These are phyloP conservation scores for Flaveria robusta DNA, from an alignment of 129 eudicot species.

Conservation along the genomic window DNA sequence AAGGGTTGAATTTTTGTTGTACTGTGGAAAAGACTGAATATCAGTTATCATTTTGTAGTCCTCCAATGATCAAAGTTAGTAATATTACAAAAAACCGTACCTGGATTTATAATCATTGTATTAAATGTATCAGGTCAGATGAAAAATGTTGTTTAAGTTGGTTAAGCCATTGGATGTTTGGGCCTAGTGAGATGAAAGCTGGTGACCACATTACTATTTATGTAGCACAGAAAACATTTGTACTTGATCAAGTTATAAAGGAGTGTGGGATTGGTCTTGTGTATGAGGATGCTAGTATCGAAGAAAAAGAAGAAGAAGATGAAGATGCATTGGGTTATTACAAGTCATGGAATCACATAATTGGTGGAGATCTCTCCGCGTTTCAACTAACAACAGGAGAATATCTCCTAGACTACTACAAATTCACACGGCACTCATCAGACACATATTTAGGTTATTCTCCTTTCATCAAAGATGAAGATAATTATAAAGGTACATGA, in stretches of 20 bases:
- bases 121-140: accelerated
- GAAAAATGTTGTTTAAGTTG: neutral
- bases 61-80: neutral
- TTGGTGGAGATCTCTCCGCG: conserved; percentile 11
- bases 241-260: neutral
- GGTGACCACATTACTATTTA: neutral
- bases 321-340: conserved; percentile 17
- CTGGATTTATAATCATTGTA: neutral
- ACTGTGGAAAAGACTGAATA: too few species aligned
- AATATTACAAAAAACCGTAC: conserved; percentile 15
- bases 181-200: conserved; percentile 14
- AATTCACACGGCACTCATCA: neutral
- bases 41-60: accelerated
- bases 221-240: neutral
- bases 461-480: too few species aligned
- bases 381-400: neutral
- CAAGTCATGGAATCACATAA: conserved; percentile 29
- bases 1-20: conserved; percentile 13
- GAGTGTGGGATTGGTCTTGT: conserved; percentile 6
- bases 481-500: too few species aligned
- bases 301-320: neutral
- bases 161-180: conserved; percentile 27
- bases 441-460: neutral
- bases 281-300: conserved; percentile 4
- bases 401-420: neutral